A percentile compares a stretch with the other conserved stretches of the same genome.
phyloP scores from a whole-genome alignment of 2,329 filamentous ascomycete genomes.

The Diaporthe eres region DNA sequence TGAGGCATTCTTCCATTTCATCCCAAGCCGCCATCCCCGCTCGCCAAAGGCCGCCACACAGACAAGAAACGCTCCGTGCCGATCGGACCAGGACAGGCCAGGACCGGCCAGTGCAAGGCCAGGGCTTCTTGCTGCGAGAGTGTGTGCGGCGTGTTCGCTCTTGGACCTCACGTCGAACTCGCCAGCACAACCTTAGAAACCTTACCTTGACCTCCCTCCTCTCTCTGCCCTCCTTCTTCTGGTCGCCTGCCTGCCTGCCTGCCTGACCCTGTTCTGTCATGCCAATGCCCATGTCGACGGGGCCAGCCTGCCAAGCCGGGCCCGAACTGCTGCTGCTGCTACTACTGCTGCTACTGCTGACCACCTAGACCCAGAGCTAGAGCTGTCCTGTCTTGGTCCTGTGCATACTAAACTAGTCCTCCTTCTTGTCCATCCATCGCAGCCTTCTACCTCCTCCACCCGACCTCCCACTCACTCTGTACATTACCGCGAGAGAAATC shows the following conservation, averaged over 20 bases:
- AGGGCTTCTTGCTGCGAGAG: constrained; percentile 8
- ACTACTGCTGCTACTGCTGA: constrained; percentile 1
- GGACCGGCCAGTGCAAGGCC: constrained; percentile 5
- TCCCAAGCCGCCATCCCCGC: constrained; percentile 32
- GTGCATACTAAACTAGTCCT: constrained; percentile 15
- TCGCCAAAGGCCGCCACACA: constrained; percentile 26
- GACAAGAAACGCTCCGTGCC: constrained; percentile 33
- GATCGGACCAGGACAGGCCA: constrained; percentile 32
- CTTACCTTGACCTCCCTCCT: constrained; percentile 6
- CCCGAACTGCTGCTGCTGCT: constrained; percentile 1
- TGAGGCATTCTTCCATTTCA: constrained; percentile 15
- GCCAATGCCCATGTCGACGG: constrained; percentile 12
- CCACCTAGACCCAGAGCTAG: constrained; percentile 14
- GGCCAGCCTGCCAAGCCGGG: constrained; percentile 19
- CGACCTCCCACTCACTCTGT: background rate
- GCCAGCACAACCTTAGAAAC: constrained; percentile 9
- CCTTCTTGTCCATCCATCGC: background rate
- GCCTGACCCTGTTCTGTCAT: constrained; percentile 17
- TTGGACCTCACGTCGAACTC: constrained; percentile 11
- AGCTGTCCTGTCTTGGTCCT: constrained; percentile 20
- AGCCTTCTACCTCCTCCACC: background rate
- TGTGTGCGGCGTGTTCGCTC: background rate
- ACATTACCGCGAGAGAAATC: constrained; percentile 1
- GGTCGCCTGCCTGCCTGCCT: background rate
- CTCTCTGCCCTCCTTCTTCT: background rate